phyloP scores from a whole-genome alignment of 2,329 filamentous ascomycete genomes.

The Pseudophaeomoniella oleicola region DNA sequence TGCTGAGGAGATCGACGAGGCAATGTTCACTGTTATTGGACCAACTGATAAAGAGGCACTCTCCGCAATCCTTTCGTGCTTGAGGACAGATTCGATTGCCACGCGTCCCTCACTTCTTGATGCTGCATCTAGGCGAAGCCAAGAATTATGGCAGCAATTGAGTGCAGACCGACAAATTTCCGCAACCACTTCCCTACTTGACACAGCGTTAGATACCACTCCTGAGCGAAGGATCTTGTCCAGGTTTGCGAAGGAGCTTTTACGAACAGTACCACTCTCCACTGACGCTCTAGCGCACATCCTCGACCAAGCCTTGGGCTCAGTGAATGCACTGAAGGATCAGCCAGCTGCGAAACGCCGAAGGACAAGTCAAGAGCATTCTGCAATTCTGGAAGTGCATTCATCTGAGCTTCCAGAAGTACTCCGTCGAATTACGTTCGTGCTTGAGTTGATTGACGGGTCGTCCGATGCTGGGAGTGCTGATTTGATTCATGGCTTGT shows the following conservation, averaged over 20 bases:
- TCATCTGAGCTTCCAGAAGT: slow-evolving; percentile 51
- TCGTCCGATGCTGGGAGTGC: slow-evolving; percentile 61
- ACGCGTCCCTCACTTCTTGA: neutral
- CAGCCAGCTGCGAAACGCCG: slow-evolving; percentile 65
- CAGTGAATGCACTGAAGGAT: slow-evolving; percentile 55
- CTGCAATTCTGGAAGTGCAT: slow-evolving; percentile 45
- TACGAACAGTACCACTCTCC: slow-evolving; percentile 59
- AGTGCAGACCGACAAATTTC: slow-evolving; percentile 20
- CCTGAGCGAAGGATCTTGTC: neutral
- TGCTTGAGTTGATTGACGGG: slow-evolving; percentile 74
- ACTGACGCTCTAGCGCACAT: slow-evolving; percentile 59
- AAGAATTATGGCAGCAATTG: slow-evolving; percentile 50
- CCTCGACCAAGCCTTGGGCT: slow-evolving; percentile 57
- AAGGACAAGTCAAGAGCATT: slow-evolving; percentile 59
- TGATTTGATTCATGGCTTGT: slow-evolving; percentile 63
- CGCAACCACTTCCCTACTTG: slow-evolving; percentile 24
- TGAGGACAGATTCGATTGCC: neutral
- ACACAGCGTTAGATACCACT: slow-evolving; percentile 20
- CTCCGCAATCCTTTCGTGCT: slow-evolving; percentile 31
- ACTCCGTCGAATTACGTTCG: slow-evolving; percentile 66
- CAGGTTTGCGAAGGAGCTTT: slow-evolving; percentile 46
- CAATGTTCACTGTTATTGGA: slow-evolving; percentile 37
- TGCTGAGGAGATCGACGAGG: slow-evolving; percentile 33
- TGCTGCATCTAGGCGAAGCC: slow-evolving; percentile 54
- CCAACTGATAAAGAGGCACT: slow-evolving; percentile 45